Conservation (phyloP, 192 early-diverging fungal species). For the Kappamyces sp. region DNA sequence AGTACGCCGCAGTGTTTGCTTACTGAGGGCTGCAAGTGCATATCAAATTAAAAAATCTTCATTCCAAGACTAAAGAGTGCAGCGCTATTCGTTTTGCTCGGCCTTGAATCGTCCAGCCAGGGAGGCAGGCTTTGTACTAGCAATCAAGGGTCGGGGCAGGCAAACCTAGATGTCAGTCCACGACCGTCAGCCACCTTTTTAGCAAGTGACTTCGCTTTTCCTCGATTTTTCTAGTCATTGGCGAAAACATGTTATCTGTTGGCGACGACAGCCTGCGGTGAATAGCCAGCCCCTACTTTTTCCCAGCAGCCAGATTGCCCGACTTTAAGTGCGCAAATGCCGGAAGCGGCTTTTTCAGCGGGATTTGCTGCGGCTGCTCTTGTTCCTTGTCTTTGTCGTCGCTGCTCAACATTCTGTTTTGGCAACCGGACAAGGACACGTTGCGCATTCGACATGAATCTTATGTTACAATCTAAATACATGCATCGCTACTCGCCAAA, state of each 20-base stretch:
- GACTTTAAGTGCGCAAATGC: constrained; percentile 2
- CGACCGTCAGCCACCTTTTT: constrained; percentile 2
- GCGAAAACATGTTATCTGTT: constrained; percentile 17
- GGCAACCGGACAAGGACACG: not conserved
- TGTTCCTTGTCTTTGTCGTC: constrained; percentile 11
- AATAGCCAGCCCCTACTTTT: not conserved
- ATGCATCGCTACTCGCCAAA: constrained; percentile 1
- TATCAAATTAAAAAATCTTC: too few relatives aligned
- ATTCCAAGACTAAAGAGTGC: not conserved
- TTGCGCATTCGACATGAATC: constrained; percentile 2
- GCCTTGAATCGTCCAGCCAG: constrained; percentile 6
- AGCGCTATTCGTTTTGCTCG: not conserved
- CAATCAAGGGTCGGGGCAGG: too few relatives aligned
- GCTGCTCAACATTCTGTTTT: constrained; percentile 5
- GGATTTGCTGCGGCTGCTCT: constrained; percentile 7
- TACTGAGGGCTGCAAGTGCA: too few relatives aligned
- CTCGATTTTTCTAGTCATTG: constrained; percentile 16
- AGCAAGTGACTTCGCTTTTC: constrained; percentile 16
- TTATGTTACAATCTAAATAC: not conserved
- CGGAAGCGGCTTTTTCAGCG: constrained; percentile 4
- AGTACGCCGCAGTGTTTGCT: too few relatives aligned
- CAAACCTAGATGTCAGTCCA: not conserved
- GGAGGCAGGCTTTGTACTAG: constrained; percentile 11
- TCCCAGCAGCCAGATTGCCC: not conserved
- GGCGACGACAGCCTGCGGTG: constrained; percentile 1